phyloP scores from a whole-genome alignment of 495 filamentous ascomycete species.

The Penicillium bialowiezense region DNA sequence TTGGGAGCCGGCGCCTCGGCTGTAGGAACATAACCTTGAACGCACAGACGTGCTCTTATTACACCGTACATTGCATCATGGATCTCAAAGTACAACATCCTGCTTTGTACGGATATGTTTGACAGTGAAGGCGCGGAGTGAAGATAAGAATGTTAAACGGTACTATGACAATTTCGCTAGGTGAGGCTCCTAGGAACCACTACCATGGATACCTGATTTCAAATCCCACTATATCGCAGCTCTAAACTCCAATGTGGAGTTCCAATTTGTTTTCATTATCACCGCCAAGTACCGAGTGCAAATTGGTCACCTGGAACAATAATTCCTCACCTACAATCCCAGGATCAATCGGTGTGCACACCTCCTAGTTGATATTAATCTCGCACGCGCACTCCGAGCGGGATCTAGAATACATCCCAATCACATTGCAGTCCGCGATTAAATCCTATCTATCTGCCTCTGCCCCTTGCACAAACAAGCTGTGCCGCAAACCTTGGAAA shows the following conservation, averaged over 20 bases:
- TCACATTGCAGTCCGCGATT: neutral
- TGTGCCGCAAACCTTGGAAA: conserved; percentile 4
- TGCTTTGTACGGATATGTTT: too few species aligned
- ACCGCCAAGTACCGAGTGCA: neutral
- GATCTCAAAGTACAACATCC: neutral
- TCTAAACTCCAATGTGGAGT: neutral
- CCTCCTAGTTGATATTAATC: conserved; percentile 1
- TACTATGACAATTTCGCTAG: too few species aligned
- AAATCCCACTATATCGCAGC: neutral
- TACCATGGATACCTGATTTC: neutral
- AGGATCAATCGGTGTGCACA: neutral
- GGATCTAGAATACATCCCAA: neutral
- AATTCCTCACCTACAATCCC: conserved; percentile 10
- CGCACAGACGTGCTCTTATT: conserved; percentile 5
- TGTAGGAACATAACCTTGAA: conserved; percentile 19
- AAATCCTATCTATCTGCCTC: conserved; percentile 17
- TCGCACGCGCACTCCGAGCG: neutral
- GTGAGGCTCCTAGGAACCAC: neutral
- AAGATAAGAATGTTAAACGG: too few species aligned
- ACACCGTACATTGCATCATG: neutral
- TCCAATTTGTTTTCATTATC: neutral
- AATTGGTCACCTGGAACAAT: conserved; percentile 19
- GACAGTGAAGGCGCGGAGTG: too few species aligned
- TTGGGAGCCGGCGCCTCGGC: conserved; percentile 11
- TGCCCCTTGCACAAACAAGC: conserved; percentile 22